Base-by-base conservation (phyloP, 345 rosid genomes). In the Populus alba region DNA sequence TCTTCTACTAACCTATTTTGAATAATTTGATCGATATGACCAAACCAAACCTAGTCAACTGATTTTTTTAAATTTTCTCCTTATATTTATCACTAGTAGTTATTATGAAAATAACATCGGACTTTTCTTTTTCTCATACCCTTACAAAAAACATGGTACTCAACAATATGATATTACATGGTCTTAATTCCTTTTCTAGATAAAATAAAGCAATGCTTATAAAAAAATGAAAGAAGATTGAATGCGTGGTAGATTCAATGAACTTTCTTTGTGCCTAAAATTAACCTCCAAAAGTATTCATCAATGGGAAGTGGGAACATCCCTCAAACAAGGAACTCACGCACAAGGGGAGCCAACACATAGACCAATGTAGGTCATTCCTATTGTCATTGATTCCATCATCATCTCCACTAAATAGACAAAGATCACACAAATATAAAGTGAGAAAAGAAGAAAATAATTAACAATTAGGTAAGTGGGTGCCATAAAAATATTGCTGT, bases 401-500 rank as follows among this genome's bases (percentile, higher is more conserved):
- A 73, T 59, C 59, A 73, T 41, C 59, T 57, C 29, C 51, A 41
- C 55, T 16, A 38, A 76, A 55, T 75, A 66, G 6, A 51, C 3
- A 8, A 49, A 67, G 16, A 49, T 37, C 51, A 41, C 3, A 18
- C 1, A 18, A 10, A 16, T 39, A 55, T 2, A 66, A 66, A 33
- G 2, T 3, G 6, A 31, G 41, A 47, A 45, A 9, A 8, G 1
- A 62, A 62, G 39, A 29, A 23, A 47, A 71, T 5, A 41, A 65
- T 33, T 35, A 65, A 47, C 31, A 31, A 63, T 49, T 27, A 68
- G 37, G 45, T 18, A 3, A 47, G 66, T 71, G 81, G 65, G 38
- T 63, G 72, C 70, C 75, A 77, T 20, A 57, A 18, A 61, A 68
- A 63, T 71, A 49, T 43, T 70, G 80, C 33, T 62, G 25, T n/a